Evolutionary conservation across 2,329 filamentous ascomycete species (phyloP), one percentile per base, ranked within the genome.

Genomic region (Coniochaeta sp.): DNA sequence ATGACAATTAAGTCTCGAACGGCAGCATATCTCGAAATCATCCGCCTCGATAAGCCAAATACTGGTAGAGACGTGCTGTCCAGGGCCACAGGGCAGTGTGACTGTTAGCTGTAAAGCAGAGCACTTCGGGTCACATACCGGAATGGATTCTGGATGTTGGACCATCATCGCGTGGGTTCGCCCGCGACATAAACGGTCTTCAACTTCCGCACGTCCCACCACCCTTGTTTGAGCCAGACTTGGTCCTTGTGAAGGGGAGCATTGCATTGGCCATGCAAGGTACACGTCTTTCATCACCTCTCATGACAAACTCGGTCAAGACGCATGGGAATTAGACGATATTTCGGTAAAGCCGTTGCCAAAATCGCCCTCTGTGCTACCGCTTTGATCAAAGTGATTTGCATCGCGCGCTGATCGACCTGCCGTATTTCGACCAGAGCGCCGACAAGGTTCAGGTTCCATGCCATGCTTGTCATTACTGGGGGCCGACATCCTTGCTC

Each of bases 401-500:
- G 22, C 22, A 5, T 22, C 24, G 26, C 7, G 24, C 43, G 26
- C 16, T 24, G 58, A 59, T 34, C 22, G 54, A 60, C 59, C 59
- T 60, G 59, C 59, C 59, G 59, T 34, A 58, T 60, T 52, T 58
- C 40, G 59, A 60, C 54, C 50, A 58, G 47, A 26, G 22, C 43
- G n/a, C 59, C 55, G 59, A 52, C 55, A 57, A 26, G 38, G 54
- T 60, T 28, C 26, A 28, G 22, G 34, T 54, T 47, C n/a, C 31
- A 52, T 54, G 44, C 58, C 44, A 54, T 59, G 58, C 58, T 47
- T 59, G 58, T 55, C 58, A 59, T 59, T 8, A 24, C 34, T 22
- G 16, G n/a, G 28, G 17, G 26, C 54, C 6, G 6, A 28, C 38
- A 59, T 55, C 58, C 58, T 59, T 59, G 58, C 44, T 59, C 44